Percentiles rank a stretch among this genome's conserved stretches.
phyloP scores from a whole-genome alignment of 2,329 filamentous ascomycete species.

The Curvularia hawaiiensis region DNA sequence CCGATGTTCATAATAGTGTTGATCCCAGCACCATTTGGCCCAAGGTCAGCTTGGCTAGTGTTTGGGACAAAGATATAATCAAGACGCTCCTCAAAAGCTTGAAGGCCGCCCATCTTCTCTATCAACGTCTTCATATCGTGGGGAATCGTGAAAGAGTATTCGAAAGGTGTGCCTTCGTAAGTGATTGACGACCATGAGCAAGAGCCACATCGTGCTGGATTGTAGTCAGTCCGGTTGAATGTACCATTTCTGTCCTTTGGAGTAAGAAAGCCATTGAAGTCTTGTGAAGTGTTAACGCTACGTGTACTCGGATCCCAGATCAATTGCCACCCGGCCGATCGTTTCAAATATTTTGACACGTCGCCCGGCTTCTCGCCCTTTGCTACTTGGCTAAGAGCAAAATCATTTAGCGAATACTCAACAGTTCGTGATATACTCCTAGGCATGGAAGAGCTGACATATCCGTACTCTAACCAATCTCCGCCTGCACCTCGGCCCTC shows the following conservation, averaged over 20 bases:
- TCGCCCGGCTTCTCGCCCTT: conserved; percentile 45
- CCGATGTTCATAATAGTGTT: conserved; percentile 56
- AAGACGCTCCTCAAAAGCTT: conserved; percentile 42
- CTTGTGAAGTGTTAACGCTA: conserved; percentile 7
- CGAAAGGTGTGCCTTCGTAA: conserved; percentile 48
- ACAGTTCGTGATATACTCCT: conserved; percentile 45
- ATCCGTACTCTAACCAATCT: conserved; percentile 69
- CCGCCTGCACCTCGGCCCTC: conserved; percentile 71
- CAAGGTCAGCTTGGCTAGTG: conserved; percentile 40
- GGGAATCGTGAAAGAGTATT: conserved; percentile 48
- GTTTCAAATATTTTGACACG: conserved; percentile 45
- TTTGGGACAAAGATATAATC: conserved; percentile 46
- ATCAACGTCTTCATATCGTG: conserved; percentile 48
- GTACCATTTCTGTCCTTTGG: conserved; percentile 25
- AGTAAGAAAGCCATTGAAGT: conserved; percentile 28
- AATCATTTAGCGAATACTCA: conserved; percentile 50
- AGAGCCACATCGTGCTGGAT: conserved; percentile 44
- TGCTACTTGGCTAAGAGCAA: conserved; percentile 46
- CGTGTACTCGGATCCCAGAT: conserved; percentile 23
- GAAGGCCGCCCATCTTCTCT: conserved; percentile 43
- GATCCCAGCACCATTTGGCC: conserved; percentile 45
- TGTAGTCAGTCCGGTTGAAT: conserved; percentile 32
- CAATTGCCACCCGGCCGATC: conserved; percentile 34
- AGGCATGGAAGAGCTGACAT: conserved; percentile 52
- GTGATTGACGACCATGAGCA: conserved; percentile 45